These are phyloP conservation scores for Backusella macrospora DNA, from an alignment of 192 early-diverging fungal species.

Conservation along the genomic window DNA sequence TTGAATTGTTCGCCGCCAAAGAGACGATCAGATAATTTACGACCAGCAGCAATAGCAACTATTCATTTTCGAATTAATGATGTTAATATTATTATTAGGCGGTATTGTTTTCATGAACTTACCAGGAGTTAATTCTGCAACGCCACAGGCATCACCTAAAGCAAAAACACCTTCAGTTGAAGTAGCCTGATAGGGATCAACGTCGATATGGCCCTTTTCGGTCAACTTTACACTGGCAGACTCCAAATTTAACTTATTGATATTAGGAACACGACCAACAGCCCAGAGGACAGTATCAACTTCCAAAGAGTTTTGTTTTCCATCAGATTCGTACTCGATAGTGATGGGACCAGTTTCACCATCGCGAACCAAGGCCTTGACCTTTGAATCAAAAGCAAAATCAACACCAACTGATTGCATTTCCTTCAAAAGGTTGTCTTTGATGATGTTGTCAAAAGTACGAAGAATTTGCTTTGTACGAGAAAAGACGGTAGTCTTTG, in stretches of 20 bases:
- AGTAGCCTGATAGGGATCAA: constrained; percentile 91
- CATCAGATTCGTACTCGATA: constrained; percentile 46
- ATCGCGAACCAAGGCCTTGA: constrained; percentile 62
- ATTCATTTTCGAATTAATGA: neutral
- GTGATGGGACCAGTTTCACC: constrained; percentile 56
- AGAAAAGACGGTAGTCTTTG: constrained; percentile 82
- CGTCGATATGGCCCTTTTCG: constrained; percentile 72
- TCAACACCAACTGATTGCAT: constrained; percentile 78
- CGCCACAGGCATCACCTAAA: constrained; percentile 94
- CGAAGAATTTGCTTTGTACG: constrained; percentile 87
- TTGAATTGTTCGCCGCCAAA: constrained; percentile 80
- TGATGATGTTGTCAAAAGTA: constrained; percentile 82
- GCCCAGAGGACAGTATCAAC: constrained; percentile 93
- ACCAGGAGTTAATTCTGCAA: constrained; percentile 90
- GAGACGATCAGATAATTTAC: constrained; percentile 85
- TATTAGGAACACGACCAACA: constrained; percentile 82
- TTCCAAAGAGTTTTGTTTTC: constrained; percentile 51
- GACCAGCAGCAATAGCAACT: constrained; percentile 96
- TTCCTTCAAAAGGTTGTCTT: constrained; percentile 76
- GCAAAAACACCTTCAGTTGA: constrained; percentile 70
- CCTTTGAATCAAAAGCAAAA: constrained; percentile 70
- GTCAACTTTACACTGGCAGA: constrained; percentile 64
- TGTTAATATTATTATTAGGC: neutral
- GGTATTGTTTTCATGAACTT: constrained; percentile 12
- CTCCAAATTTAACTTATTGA: constrained; percentile 70